phyloP scores from a whole-genome alignment of 257 asterid genomes.

The Mentha longifolia region DNA sequence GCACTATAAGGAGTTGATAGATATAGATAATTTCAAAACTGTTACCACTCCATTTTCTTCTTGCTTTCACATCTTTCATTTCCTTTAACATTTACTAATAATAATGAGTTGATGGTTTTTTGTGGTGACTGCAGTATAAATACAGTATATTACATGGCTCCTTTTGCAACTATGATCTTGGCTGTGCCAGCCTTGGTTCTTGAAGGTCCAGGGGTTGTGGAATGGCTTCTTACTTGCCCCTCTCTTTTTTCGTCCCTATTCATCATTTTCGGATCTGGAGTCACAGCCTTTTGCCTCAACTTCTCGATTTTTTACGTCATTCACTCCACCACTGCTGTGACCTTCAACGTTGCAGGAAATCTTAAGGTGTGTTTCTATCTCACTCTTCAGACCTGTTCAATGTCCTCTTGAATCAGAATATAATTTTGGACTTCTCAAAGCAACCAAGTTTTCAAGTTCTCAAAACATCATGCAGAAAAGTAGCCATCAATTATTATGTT shows the following conservation, averaged over 20 bases:
- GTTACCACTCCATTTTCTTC: neutral
- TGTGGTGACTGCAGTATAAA: conserved; percentile 63
- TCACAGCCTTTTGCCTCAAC: conserved; percentile 90
- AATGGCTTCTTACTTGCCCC: conserved; percentile 69
- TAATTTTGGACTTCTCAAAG: conserved; percentile 2
- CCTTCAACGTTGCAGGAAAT: conserved; percentile 98
- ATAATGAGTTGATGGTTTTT: conserved; percentile 9
- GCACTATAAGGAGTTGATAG: neutral
- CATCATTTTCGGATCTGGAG: conserved; percentile 89
- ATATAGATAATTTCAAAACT: neutral
- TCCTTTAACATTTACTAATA: neutral
- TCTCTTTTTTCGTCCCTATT: conserved; percentile 58
- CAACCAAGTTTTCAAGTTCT: neutral
- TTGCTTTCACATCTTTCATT: neutral
- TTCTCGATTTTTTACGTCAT: conserved; percentile 95
- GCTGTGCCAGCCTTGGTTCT: conserved; percentile 82
- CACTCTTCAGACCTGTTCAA: neutral
- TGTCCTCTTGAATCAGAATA: neutral
- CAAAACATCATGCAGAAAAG: too few relatives aligned
- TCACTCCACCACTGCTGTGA: conserved; percentile 97
- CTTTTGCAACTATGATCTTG: conserved; percentile 91
- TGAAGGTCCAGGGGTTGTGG: conserved; percentile 79
- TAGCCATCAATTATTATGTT: too few relatives aligned
- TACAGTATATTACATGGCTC: conserved; percentile 98
- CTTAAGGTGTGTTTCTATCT: conserved; percentile 65